Evolutionary conservation across 2,329 filamentous ascomycete species (phyloP).

Genomic region (Cyclaneusma minus): DNA sequence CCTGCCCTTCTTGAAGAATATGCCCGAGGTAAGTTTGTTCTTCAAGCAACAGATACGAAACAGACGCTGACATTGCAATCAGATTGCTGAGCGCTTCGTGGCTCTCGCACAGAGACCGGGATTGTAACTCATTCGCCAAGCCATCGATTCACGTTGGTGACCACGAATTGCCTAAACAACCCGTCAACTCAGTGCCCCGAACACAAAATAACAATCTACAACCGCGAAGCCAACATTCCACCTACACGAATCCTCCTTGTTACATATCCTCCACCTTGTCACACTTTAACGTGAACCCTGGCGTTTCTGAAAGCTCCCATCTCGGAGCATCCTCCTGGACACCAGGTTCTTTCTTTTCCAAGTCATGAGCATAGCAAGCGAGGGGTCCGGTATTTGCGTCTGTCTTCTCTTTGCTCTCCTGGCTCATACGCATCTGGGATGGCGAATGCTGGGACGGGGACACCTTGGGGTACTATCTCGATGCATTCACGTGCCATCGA

Average conservation of each 20-base stretch:
- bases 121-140: too few species aligned
- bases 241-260: conserved; percentile 12
- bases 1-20: conserved; percentile 77
- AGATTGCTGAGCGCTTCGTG: conserved; percentile 17
- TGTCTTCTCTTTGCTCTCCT: too few species aligned
- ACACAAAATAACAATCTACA: conserved; percentile 1
- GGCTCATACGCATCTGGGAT: too few species aligned
- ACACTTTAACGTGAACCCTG: conserved; percentile 14
- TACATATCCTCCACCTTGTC: conserved; percentile 16
- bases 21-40: conserved; percentile 54
- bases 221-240: conserved; percentile 4
- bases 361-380: conserved; percentile 23
- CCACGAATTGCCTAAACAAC: neutral
- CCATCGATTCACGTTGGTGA: conserved; percentile 4
- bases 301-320: too few species aligned
- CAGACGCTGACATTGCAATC: conserved; percentile 6
- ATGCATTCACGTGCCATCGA: too few species aligned
- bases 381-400: conserved; percentile 13
- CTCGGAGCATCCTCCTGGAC: too few species aligned
- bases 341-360: too few species aligned
- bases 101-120: conserved; percentile 12
- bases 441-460: too few species aligned
- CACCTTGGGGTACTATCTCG: too few species aligned
- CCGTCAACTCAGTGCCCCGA: conserved; percentile 1
- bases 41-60: neutral